Conservation (phyloP, 225 moss, liverwort and hornwort genomes). For the Pseudisothecium myosuroides region DNA sequence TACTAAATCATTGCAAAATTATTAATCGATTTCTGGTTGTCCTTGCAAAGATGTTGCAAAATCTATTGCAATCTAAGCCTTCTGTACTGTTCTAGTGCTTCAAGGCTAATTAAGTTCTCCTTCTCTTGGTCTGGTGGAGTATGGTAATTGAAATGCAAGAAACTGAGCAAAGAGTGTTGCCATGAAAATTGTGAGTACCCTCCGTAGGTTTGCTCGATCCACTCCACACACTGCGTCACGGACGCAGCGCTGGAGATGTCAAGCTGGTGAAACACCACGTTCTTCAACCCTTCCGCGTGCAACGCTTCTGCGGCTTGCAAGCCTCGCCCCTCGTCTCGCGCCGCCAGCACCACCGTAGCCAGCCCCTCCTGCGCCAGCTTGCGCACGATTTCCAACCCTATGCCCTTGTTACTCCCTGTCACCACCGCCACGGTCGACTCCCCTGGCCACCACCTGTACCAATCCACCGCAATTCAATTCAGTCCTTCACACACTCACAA, state of each 20-base stretch:
- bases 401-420: not conserved
- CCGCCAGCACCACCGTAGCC: not conserved
- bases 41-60: not conserved
- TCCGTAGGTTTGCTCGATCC: constrained; percentile 17
- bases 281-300: constrained; percentile 12
- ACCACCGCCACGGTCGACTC: not conserved
- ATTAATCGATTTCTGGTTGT: not conserved
- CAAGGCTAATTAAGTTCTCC: not conserved
- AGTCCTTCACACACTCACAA: not conserved
- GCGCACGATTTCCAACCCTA: not conserved
- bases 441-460: not conserved
- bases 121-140: not conserved
- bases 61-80: not conserved
- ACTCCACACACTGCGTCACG: constrained; percentile 1
- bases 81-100: not conserved
- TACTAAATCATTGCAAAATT: not conserved
- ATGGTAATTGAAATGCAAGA: not conserved
- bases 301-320: not conserved
- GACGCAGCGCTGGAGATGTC: constrained; percentile 18
- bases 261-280: constrained; percentile 14
- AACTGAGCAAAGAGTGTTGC: not conserved
- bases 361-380: not conserved
- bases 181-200: not conserved
- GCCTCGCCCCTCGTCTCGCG: not conserved
- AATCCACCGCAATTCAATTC: not conserved